Evolutionary conservation across 192 early-diverging fungal species (phyloP), one percentile per base, ranked within the genome.

Genomic region (Globomyces pollinis-pini): DNA sequence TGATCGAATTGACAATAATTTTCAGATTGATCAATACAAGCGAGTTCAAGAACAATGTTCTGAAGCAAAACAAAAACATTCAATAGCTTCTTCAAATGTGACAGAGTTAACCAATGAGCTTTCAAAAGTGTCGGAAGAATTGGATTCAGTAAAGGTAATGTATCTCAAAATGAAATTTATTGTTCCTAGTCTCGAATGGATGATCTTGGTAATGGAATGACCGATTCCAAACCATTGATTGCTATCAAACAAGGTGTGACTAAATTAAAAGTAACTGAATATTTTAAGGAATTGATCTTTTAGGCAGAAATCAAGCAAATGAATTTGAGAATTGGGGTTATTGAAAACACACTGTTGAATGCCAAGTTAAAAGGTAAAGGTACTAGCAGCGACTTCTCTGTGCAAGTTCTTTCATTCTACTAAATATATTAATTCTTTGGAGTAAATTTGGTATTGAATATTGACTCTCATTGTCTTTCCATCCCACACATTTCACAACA

Each of bases 201-300:
- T 52, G 80, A 80, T 38, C 69, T 82, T 50, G 80, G 80, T 28
- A 82, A 64, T 50, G 79, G 80, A 1, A 82, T 82, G 80, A 82
- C 80, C 0, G 80, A 82, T 59, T 82, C 79, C n/a, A 79, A 82
- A 45, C 80, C 80, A 18, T 60, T 82, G 50, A 54, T 76, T 11
- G 49, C 64, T 20, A 82, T 82, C 50, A 81, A 82, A 54, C 74
- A 79, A 63, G 75, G 75, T 13, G 50, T 75, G 24, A 34, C 51
- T 2, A 69, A 68, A 54, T 55, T 82, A 18, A 82, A 82, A 60
- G 79, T 81, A 60, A 31, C 50, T 26, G 8, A 16, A 30, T 2
- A 30, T 28, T 38, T 9, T n/a, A n/a, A n/a, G n/a, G n/a, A n/a
- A n/a, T n/a, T n/a, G n/a, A n/a, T n/a, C 16, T 41, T 26, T 28